Base-by-base conservation (phyloP, 1,284 basidiomycete genomes). In the Porphyrellus sp. region DNA sequence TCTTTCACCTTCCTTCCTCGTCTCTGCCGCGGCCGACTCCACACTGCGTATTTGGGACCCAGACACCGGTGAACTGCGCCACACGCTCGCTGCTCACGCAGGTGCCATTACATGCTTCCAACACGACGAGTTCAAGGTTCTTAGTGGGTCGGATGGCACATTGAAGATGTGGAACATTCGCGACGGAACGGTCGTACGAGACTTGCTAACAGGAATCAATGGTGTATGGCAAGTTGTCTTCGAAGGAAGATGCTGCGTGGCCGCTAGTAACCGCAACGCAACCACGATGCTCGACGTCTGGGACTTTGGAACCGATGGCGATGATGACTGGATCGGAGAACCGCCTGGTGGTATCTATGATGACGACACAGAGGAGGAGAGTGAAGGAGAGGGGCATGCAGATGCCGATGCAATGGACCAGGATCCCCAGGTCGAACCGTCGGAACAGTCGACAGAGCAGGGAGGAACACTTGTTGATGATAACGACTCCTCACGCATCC, bases 61-160 rank as follows among this genome's bases (percentile, higher is more conserved):
- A 2, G 83, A 86, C 38, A 84, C 81, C 0, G 91, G 91, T 50
- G 82, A 86, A 57, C 77, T 91, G 34, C 83, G 81, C 31, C 86
- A 93, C 63, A 85, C 86, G 1, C 80, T 97, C 37, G 84, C 87
- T 1, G 91, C 90, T 1, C 94, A 97, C 70, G 87, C 89, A 4
- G 93, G 93, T 21, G 93, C 94, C 12, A 97, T 98, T 63, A 97
- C 94, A 8, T 98, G 94, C 71, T 97, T 97, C 81, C 91, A 94
- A 71, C 94, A 97, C 63, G 94, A 97, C 67, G 94, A 97, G 67
- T 91, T 91, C 77, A 96, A 96, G 69, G 91, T 98, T 46, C 79
- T 98, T 39, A 91, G 87, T 60, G 94, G 95, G 8, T 91, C 88
- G 11, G 94, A 97, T 63, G 95, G 94, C n/a, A 93, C 91, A 38